Percentiles rank a stretch among this genome's conserved stretches.
These are phyloP conservation scores for Trichosporon ovoides DNA, from an alignment of 1,284 basidiomycete species.

Conservation along the genomic window DNA sequence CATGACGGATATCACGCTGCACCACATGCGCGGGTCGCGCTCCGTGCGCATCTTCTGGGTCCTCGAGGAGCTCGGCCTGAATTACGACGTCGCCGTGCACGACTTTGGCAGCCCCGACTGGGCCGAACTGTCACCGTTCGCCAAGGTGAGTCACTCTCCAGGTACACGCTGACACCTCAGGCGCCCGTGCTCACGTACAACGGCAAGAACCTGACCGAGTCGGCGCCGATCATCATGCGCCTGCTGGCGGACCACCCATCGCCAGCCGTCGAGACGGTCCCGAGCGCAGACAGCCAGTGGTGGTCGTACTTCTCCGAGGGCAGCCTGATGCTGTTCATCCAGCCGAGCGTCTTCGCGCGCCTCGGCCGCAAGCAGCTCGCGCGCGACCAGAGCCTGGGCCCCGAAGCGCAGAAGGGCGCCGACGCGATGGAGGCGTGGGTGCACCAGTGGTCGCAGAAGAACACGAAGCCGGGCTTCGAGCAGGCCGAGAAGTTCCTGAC, in stretches of 20 bases:
- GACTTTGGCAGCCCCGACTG: neutral
- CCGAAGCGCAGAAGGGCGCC: constrained; percentile 4
- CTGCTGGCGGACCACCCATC: constrained; percentile 20
- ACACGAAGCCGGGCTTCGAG: constrained; percentile 1
- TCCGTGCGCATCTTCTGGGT: constrained; percentile 36
- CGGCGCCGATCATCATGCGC: constrained; percentile 33
- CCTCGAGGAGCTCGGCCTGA: constrained; percentile 28
- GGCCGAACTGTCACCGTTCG: constrained; percentile 27
- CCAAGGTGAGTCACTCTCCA: constrained; percentile 22
- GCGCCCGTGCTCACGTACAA: constrained; percentile 35
- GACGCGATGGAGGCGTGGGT: constrained; percentile 6
- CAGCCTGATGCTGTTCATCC: constrained; percentile 28
- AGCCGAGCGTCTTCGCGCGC: neutral
- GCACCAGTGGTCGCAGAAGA: neutral
- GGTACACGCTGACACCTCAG: constrained; percentile 12
- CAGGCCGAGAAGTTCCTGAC: constrained; percentile 7
- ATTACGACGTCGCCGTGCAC: neutral
- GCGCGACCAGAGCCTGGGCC: neutral
- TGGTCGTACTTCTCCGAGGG: constrained; percentile 42
- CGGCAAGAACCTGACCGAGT: constrained; percentile 31
- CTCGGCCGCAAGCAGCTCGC: constrained; percentile 1
- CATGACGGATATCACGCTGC: constrained; percentile 36
- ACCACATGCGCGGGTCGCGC: constrained; percentile 41
- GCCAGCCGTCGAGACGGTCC: constrained; percentile 19
- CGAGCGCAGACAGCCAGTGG: constrained; percentile 25